These are phyloP conservation scores for Talaromyces adpressus DNA, from an alignment of 495 filamentous ascomycete species.

Conservation along the genomic window DNA sequence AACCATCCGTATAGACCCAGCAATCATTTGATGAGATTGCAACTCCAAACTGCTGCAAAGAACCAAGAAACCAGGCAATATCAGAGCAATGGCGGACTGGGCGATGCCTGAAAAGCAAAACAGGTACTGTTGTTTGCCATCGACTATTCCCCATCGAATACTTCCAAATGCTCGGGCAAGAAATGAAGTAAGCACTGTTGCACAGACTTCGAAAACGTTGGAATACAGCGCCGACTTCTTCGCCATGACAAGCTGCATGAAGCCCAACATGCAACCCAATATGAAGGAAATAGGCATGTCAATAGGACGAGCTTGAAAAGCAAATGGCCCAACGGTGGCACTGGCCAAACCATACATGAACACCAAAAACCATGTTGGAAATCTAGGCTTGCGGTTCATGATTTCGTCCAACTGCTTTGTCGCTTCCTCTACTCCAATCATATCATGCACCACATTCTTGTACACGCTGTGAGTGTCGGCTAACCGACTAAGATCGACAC, in stretches of 20 bases:
- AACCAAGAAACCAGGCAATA: slow-evolving; percentile 79
- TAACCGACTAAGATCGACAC: slow-evolving; percentile 74
- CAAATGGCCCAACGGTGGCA: slow-evolving; percentile 71
- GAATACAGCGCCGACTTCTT: slow-evolving; percentile 67
- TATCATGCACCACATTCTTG: slow-evolving; percentile 86
- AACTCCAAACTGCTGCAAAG: slow-evolving; percentile 76
- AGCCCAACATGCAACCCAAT: slow-evolving; percentile 72
- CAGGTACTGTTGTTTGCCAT: slow-evolving; percentile 37
- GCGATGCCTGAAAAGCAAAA: slow-evolving; percentile 89
- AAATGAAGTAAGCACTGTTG: slow-evolving; percentile 75
- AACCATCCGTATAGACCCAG: slow-evolving; percentile 85
- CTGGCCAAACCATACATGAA: slow-evolving; percentile 76
- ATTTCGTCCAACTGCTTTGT: slow-evolving; percentile 55
- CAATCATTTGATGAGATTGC: slow-evolving; percentile 74
- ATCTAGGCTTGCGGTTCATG: slow-evolving; percentile 46
- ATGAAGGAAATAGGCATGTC: slow-evolving; percentile 82
- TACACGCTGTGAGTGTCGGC: slow-evolving; percentile 80
- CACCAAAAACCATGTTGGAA: slow-evolving; percentile 60
- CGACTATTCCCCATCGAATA: slow-evolving; percentile 32
- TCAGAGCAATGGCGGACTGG: slow-evolving; percentile 82
- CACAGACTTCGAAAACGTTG: slow-evolving; percentile 84
- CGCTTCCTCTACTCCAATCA: slow-evolving; percentile 71
- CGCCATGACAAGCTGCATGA: slow-evolving; percentile 70
- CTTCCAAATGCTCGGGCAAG: slow-evolving; percentile 77
- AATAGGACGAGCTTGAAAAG: slow-evolving; percentile 73